A percentile compares a stretch with the other conserved stretches of the same genome.
phyloP scores from a whole-genome alignment of 192 early-diverging fungal genomes.

The Phlyctochytrium planicorne region DNA sequence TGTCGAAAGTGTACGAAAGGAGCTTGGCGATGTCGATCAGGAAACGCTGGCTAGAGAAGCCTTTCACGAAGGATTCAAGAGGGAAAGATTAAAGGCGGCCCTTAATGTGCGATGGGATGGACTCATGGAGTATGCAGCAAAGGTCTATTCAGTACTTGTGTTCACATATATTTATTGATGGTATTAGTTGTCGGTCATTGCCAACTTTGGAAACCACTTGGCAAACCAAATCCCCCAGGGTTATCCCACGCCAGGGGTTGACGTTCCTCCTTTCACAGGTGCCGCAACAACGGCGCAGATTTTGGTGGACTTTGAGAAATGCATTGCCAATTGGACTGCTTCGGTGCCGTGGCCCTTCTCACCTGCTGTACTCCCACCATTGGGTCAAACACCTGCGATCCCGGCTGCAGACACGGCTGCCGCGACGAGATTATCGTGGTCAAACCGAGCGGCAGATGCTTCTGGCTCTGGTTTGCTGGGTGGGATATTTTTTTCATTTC shows the following conservation, averaged over 20 bases:
- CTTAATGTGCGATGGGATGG: conserved; percentile 35
- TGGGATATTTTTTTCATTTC: no score
- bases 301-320: conserved; percentile 17
- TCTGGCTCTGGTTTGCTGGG: no score
- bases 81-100: conserved; percentile 27
- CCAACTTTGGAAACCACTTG: conserved; percentile 39
- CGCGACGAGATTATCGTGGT: not conserved
- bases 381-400: not conserved
- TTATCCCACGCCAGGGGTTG: conserved; percentile 31
- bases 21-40: conserved; percentile 29
- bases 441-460: no score
- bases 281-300: conserved; percentile 12
- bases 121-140: conserved; percentile 33
- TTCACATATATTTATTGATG: not conserved
- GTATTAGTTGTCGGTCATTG: conserved; percentile 28
- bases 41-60: conserved; percentile 28
- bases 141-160: conserved; percentile 12
- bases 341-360: not conserved
- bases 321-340: conserved; percentile 2
- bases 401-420: not conserved
- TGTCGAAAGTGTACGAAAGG: conserved; percentile 27
- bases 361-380: not conserved
- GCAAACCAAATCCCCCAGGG: conserved; percentile 41
- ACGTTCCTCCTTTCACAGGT: conserved; percentile 21
- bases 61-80: conserved; percentile 33